Conservation (phyloP, 305 asterid species). For the Rubia occidens region DNA sequence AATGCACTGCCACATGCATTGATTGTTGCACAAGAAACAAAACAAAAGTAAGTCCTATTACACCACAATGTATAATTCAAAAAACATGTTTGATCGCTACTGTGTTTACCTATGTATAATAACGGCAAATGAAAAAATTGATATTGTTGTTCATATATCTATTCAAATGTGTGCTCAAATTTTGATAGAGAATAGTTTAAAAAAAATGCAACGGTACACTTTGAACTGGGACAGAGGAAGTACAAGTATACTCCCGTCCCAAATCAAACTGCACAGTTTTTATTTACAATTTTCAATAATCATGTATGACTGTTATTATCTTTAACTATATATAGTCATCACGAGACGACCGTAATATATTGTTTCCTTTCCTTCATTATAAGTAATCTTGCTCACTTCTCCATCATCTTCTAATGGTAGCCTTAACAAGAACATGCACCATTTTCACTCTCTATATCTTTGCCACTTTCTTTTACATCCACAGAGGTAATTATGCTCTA, state of each 20-base stretch:
- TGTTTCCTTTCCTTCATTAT: neutral
- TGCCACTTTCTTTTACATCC: conserved; percentile 6
- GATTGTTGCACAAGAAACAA: neutral
- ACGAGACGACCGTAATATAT: neutral
- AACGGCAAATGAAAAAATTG: too few species aligned
- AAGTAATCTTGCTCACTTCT: neutral
- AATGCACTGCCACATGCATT: neutral
- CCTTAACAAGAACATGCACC: conserved; percentile 6
- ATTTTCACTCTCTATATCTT: neutral
- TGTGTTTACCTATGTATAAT: too few species aligned
- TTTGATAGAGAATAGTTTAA: too few species aligned
- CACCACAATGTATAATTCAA: neutral
- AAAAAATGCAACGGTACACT: too few species aligned
- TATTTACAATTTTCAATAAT: too few species aligned
- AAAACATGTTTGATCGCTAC: too few species aligned
- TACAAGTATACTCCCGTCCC: too few species aligned
- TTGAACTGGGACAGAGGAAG: too few species aligned
- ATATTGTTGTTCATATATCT: too few species aligned
- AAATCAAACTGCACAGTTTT: too few species aligned
- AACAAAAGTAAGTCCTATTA: neutral
- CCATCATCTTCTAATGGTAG: conserved; percentile 7
- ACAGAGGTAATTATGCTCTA: conserved; percentile 7
- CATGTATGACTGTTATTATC: neutral
- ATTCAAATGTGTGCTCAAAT: too few species aligned
- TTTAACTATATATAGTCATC: neutral